Evolutionary conservation across 2,329 filamentous ascomycete species (phyloP).

Genomic region (Pseudopithomyces maydicus): DNA sequence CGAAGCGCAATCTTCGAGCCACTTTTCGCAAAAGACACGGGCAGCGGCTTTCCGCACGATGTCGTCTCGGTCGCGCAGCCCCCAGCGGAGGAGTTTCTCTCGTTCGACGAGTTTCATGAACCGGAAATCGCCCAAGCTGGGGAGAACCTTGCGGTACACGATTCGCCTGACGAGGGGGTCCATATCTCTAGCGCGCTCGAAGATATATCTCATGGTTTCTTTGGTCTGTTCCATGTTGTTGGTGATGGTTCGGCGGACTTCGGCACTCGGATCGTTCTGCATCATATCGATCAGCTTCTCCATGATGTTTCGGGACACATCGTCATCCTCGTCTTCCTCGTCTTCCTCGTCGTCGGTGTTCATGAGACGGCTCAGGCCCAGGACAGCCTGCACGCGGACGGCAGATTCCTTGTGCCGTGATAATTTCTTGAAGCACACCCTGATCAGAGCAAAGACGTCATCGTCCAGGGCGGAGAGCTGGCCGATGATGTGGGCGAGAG

Average conservation of each 20-base stretch:
- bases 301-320: conserved; percentile 70
- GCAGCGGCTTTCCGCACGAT: conserved; percentile 91
- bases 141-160: conserved; percentile 84
- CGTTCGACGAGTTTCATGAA: conserved; percentile 91
- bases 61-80: conserved; percentile 89
- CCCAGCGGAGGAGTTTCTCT: conserved; percentile 95
- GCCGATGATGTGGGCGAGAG: conserved; percentile 90
- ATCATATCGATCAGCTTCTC: conserved; percentile 85
- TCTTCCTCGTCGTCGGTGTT: conserved; percentile 66
- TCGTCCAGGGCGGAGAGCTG: conserved; percentile 91
- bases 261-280: conserved; percentile 91
- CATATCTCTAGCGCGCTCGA: conserved; percentile 88
- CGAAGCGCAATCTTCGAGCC: conserved; percentile 93
- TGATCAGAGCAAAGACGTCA: conserved; percentile 82
- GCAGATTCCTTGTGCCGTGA: conserved; percentile 93
- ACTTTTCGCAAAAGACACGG: conserved; percentile 89
- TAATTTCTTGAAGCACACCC: conserved; percentile 78
- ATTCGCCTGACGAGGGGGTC: conserved; percentile 83
- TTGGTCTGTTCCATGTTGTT: conserved; percentile 88
- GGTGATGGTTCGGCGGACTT: conserved; percentile 86
- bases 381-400: conserved; percentile 87
- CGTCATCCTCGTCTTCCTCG: conserved; percentile 73
- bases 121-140: conserved; percentile 89
- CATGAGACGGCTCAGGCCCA: conserved; percentile 84
- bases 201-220: conserved; percentile 79